phyloP scores from a whole-genome alignment of 2,329 filamentous ascomycete species.

The Fusarium udum region DNA sequence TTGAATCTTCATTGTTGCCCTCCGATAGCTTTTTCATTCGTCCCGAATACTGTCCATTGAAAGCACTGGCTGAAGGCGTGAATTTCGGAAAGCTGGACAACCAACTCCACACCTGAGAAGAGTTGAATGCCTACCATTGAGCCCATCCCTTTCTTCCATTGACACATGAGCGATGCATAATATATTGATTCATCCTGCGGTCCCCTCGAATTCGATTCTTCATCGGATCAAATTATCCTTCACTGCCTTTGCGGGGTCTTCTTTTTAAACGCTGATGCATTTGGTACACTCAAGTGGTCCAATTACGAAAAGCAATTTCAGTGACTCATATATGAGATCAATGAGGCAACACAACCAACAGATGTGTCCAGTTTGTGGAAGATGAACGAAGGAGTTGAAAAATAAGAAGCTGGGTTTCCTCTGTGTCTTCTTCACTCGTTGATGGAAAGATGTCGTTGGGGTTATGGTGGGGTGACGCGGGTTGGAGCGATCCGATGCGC shows the following conservation, averaged over 20 bases:
- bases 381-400: neutral
- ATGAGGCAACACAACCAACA: neutral
- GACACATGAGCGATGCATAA: neutral
- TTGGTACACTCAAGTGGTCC: neutral
- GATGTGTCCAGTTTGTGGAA: neutral
- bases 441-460: conserved; percentile 30
- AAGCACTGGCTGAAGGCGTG: neutral
- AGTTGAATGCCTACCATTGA: neutral
- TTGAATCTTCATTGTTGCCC: neutral
- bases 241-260: conserved; percentile 12
- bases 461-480: conserved; percentile 35
- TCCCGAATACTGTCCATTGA: neutral
- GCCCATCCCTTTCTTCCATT: too few species aligned
- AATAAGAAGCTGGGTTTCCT: conserved; percentile 1
- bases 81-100: neutral
- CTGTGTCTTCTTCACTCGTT: conserved; percentile 1
- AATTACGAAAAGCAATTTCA: neutral
- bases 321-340: neutral
- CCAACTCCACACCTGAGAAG: neutral
- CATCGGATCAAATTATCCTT: neutral
- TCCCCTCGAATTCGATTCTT: neutral
- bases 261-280: neutral
- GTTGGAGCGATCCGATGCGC: conserved; percentile 24
- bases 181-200: neutral
- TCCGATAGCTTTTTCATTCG: neutral